Conservation (phyloP, 345 rosid genomes). For the Lepidium didymum region DNA sequence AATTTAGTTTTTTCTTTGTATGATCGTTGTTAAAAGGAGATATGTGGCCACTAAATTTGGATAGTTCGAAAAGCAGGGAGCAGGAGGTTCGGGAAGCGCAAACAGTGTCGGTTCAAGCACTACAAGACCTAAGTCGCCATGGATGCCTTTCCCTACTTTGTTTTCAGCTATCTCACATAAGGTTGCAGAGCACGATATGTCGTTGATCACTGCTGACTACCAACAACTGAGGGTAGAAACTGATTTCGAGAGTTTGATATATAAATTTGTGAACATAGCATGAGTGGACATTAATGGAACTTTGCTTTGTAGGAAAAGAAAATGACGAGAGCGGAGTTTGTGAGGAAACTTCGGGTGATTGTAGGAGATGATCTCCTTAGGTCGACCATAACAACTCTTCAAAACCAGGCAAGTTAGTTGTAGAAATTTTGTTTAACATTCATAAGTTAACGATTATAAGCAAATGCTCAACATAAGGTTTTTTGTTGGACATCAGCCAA, state of each 20-base stretch:
- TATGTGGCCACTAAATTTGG: background rate
- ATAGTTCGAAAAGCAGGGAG: constrained; percentile 13
- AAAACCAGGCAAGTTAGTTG: constrained; percentile 29
- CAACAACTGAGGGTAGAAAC: constrained; percentile 51
- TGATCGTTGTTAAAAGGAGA: background rate
- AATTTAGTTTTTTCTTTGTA: background rate
- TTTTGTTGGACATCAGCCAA: constrained; percentile 15
- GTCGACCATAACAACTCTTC: constrained; percentile 67
- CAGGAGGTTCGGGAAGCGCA: constrained; percentile 46
- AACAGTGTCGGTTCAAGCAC: constrained; percentile 54
- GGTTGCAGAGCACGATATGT: constrained; percentile 58
- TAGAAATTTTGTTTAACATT: background rate
- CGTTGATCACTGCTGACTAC: constrained; percentile 38
- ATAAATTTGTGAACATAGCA: background rate
- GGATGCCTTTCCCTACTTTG: constrained; percentile 86
- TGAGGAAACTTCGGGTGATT: constrained; percentile 49
- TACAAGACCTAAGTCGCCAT: constrained; percentile 63
- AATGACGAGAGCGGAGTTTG: constrained; percentile 62
- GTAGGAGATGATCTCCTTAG: constrained; percentile 75
- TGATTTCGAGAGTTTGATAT: background rate
- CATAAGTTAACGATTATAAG: background rate
- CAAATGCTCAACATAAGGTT: background rate
- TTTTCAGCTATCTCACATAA: constrained; percentile 78
- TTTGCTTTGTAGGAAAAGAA: constrained; percentile 45
- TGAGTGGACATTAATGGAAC: background rate